Evolutionary conservation across 2,329 filamentous ascomycete species (phyloP).

Genomic region (Curvularia verruculosa): DNA sequence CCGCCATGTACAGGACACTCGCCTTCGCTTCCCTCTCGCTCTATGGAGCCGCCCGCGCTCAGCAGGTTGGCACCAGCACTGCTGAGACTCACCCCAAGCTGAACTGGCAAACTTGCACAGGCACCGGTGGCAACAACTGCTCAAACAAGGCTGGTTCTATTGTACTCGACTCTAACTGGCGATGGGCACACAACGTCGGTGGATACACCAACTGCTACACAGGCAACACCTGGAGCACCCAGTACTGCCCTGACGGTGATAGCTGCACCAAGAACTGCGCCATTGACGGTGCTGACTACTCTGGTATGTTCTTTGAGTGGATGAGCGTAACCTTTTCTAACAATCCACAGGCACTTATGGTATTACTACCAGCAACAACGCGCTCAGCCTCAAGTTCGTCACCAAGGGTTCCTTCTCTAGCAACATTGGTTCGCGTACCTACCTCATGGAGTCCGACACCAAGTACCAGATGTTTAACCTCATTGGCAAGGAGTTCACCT

Average conservation of each 20-base stretch:
- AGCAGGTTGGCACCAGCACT: conserved; percentile 50
- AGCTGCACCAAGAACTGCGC: conserved; percentile 51
- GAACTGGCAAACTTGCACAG: conserved; percentile 50
- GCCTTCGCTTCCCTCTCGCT: conserved; percentile 50
- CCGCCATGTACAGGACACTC: conserved; percentile 49
- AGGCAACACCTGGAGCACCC: conserved; percentile 52
- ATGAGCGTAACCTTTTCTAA: not conserved
- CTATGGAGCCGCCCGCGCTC: conserved; percentile 48
- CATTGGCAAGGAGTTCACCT: conserved; percentile 51
- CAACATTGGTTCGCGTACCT: conserved; percentile 52
- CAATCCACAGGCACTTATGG: conserved; percentile 49
- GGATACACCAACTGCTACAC: conserved; percentile 59
- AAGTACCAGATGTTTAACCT: conserved; percentile 53
- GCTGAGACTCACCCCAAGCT: conserved; percentile 53
- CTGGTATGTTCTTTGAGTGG: conserved; percentile 25
- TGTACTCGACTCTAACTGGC: conserved; percentile 58
- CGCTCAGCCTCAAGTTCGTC: conserved; percentile 64
- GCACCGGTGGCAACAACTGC: conserved; percentile 49
- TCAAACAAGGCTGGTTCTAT: conserved; percentile 46
- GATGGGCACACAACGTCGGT: conserved; percentile 54
- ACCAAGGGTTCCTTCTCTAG: conserved; percentile 56
- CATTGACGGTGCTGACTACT: conserved; percentile 53
- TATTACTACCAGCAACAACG: conserved; percentile 59
- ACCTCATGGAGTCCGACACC: conserved; percentile 50
- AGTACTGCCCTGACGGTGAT: conserved; percentile 49